phyloP scores from a whole-genome alignment of 106 monocot species.

The Hemerocallis citrina region DNA sequence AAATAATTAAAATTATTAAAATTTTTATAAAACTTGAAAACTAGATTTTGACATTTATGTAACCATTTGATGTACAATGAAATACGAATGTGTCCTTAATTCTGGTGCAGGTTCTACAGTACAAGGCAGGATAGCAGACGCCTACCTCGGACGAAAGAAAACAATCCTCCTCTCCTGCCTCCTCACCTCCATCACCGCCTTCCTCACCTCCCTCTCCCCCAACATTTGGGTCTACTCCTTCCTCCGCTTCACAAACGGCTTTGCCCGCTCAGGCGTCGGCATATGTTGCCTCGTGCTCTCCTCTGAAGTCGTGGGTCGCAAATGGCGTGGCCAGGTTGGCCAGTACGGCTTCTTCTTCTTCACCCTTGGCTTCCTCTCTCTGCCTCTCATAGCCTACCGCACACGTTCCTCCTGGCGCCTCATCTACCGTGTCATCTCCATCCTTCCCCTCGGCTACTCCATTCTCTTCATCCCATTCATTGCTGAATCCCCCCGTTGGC shows the following conservation, averaged over 20 bases:
- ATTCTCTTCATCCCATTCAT: constrained; percentile 49
- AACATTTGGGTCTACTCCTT: constrained; percentile 63
- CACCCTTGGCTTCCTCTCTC: constrained; percentile 68
- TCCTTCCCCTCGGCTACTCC: constrained; percentile 50
- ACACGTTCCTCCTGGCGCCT: constrained; percentile 48
- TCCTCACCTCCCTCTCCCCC: constrained; percentile 61
- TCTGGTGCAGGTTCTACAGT: constrained; percentile 36
- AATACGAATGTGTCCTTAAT: neutral
- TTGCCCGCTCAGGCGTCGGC: constrained; percentile 67
- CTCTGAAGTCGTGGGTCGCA: constrained; percentile 61
- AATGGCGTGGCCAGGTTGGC: constrained; percentile 72
- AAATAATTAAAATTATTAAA: too few species aligned
- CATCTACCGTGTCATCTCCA: constrained; percentile 47
- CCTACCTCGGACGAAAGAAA: constrained; percentile 55
- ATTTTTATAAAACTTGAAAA: too few species aligned
- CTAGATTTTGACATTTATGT: too few species aligned
- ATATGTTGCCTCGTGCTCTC: constrained; percentile 79
- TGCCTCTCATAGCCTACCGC: constrained; percentile 58
- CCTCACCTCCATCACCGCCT: constrained; percentile 39
- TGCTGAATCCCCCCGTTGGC: constrained; percentile 67
- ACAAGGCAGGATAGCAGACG: constrained; percentile 57
- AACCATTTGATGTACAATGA: too few species aligned
- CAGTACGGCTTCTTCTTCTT: constrained; percentile 84
- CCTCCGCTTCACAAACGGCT: constrained; percentile 73
- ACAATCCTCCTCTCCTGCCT: constrained; percentile 65